Conservation (phyloP, 805 yeast genomes). For the Crinitomyces ghanaensis region DNA sequence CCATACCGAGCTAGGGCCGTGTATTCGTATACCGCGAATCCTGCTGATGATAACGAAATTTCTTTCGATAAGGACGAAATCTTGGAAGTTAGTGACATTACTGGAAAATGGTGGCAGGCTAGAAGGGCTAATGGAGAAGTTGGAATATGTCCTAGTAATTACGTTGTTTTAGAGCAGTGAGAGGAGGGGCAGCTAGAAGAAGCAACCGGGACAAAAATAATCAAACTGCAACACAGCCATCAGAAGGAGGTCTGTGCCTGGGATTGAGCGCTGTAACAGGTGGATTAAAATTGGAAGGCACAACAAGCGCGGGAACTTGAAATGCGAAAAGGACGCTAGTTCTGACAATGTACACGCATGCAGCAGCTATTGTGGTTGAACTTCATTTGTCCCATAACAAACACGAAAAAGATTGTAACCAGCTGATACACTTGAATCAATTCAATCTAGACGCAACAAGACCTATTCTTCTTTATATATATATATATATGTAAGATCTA, state of each 20-base stretch:
- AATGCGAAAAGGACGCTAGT: too few species aligned
- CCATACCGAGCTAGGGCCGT: conserved; percentile 81
- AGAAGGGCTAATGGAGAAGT: conserved; percentile 79
- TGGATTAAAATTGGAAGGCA: too few species aligned
- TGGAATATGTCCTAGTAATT: conserved; percentile 94
- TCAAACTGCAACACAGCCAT: neutral
- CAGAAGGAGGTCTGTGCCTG: too few species aligned
- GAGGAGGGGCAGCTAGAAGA: neutral
- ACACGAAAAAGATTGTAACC: too few species aligned
- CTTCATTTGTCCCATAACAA: too few species aligned
- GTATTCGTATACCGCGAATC: conserved; percentile 79
- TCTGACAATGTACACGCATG: too few species aligned
- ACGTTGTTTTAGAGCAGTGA: conserved; percentile 48
- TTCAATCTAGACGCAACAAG: neutral
- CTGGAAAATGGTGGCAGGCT: conserved; percentile 99
- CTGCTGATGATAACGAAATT: conserved; percentile 85
- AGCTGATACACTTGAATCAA: neutral
- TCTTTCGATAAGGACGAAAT: conserved; percentile 85
- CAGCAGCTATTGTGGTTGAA: too few species aligned
- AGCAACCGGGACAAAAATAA: neutral
- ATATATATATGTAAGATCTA: neutral
- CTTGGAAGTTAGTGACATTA: conserved; percentile 83
- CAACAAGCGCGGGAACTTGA: neutral
- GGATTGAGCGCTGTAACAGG: too few species aligned
- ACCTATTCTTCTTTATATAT: neutral